Evolutionary conservation across 805 yeast species (phyloP).

Genomic region (Metschnikowia rubicola): DNA sequence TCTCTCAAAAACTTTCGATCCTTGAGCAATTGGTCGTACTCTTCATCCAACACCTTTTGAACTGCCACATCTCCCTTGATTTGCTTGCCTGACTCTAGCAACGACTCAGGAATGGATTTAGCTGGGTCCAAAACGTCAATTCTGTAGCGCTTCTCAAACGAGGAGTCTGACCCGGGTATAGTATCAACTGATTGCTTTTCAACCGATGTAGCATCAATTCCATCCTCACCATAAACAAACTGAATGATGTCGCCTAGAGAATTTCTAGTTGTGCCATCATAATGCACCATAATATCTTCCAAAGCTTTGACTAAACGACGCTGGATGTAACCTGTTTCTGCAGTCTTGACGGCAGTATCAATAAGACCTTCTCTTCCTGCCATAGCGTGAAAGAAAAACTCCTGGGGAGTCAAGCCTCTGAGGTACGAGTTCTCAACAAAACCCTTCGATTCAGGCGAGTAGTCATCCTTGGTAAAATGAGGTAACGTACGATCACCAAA

Average conservation of each 20-base stretch:
- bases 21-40: conserved; percentile 67
- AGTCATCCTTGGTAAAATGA: conserved; percentile 97
- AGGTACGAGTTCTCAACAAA: conserved; percentile 94
- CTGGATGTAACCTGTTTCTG: conserved; percentile 98
- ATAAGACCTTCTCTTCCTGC: conserved; percentile 99
- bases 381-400: conserved; percentile 95
- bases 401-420: conserved; percentile 94
- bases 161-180: conserved; percentile 84
- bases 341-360: conserved; percentile 98
- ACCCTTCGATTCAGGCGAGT: conserved; percentile 97
- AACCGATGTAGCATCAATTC: conserved; percentile 96
- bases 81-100: conserved; percentile 85
- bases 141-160: conserved; percentile 80
- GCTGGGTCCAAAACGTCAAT: conserved; percentile 76
- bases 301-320: conserved; percentile 96
- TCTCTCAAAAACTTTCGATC: conserved; percentile 82
- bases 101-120: conserved; percentile 61
- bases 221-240: conserved; percentile 98
- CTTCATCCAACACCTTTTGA: conserved; percentile 78
- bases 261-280: conserved; percentile 97
- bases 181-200: conserved; percentile 95
- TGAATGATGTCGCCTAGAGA: conserved; percentile 95
- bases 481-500: conserved; percentile 95
- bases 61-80: conserved; percentile 84
- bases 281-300: conserved; percentile 96